Evolutionary conservation across 148 eudicot species (phyloP), one percentile per base, ranked within the genome.

Genomic region (Rhododendron henanense): DNA sequence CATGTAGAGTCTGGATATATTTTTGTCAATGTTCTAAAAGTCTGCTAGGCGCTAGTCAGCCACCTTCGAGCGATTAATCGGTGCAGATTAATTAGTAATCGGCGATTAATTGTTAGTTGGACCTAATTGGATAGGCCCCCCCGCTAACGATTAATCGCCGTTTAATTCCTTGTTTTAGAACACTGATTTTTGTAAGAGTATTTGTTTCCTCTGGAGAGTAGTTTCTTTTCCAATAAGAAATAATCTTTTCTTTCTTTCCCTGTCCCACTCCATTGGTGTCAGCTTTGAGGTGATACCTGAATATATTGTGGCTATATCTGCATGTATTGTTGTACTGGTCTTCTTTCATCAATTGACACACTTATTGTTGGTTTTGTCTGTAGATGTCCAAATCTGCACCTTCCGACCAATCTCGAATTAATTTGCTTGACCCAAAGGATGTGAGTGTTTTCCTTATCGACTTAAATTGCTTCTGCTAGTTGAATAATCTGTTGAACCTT

Each of bases 331-430:
- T 5, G 55, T 81, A 35, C 48, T 19, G 25, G 82, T 45, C 57
- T 61, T 28, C 7, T 63, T 3, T 78, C 57, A 50, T 78, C 69
- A 51, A 74, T 78, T 85, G 53, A 83, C 39, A 0, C n/a, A 61
- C 4, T 35, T 23, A 21, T 84, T 83, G 53, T 86, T 67, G 69
- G 84, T 90, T 82, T 89, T 88, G 82, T 84, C 53, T 86, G 85
- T 84, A 97, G 99, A 97, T 97, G 99, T 97, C 98, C 78, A 97
- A 97, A 88, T 97, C 98, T 53, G 95, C 99, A 41, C 91, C 98
- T 84, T 97, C 99, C 57, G 98, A 97, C 83, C 98, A 90, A 87
- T 97, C 98, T 77, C 93, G 99, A 81, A 95, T 97, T 41, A 97
- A 97, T 86, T 91, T 97, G 86, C 95, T 97, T 57, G 98, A 97